These are phyloP conservation scores for Melocanna baccifera DNA, from an alignment of 176 grass and related monocot genomes.

Conservation along the genomic window DNA sequence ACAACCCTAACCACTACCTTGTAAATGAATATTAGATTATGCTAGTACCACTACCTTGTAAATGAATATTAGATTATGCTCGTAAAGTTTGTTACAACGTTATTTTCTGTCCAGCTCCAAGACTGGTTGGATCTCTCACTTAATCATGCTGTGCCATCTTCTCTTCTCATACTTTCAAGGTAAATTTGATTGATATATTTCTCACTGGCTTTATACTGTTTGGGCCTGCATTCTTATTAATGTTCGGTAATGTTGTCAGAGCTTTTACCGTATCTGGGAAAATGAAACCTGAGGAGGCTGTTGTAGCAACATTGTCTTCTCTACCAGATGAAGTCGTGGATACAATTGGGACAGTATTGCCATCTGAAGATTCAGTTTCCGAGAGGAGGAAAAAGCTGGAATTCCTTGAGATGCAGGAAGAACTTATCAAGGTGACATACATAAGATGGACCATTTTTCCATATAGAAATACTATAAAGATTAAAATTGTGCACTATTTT, in stretches of 20 bases:
- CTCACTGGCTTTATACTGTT: conserved; percentile 17
- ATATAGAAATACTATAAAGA: conserved; percentile 11
- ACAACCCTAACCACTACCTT: background rate
- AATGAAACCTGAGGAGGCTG: conserved; percentile 97
- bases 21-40: conserved; percentile 26
- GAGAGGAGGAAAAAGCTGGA: conserved; percentile 90
- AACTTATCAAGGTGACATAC: conserved; percentile 88
- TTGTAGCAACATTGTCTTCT: conserved; percentile 98
- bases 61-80: conserved; percentile 24
- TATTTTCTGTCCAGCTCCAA: conserved; percentile 55
- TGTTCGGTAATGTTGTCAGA: conserved; percentile 53
- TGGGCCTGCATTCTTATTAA: background rate
- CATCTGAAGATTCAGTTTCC: conserved; percentile 96
- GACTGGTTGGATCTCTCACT: conserved; percentile 98
- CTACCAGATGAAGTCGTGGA: conserved; percentile 99
- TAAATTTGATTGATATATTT: conserved; percentile 31
- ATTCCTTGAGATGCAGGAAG: conserved; percentile 99
- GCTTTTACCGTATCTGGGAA: conserved; percentile 93
- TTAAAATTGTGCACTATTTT: conserved; percentile 16
- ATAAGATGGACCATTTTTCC: background rate
- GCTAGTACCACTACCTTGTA: background rate
- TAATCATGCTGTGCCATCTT: conserved; percentile 92
- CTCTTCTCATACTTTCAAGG: conserved; percentile 98
- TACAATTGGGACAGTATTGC: conserved; percentile 88
- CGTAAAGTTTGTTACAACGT: conserved; percentile 11